A percentile compares a stretch with the other conserved stretches of the same genome.
Evolutionary conservation across 768 basidiomycete species (phyloP).

Genomic region (Termitomyces bulborhizus): DNA sequence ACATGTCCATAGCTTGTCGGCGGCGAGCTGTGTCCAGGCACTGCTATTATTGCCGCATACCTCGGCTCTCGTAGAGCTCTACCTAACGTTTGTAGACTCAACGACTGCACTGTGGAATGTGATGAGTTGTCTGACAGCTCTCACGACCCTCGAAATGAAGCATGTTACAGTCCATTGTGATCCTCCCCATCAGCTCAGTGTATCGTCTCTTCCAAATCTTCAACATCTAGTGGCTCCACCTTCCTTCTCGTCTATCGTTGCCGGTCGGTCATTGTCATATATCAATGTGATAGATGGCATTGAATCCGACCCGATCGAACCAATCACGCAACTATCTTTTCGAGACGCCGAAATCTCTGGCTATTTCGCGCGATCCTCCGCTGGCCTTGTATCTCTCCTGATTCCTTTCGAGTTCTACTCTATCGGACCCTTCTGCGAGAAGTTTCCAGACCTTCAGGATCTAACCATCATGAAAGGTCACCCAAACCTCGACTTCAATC

Average conservation of each 20-base stretch:
- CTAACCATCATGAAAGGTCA: not conserved
- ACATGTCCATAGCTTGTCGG: conserved; percentile 1
- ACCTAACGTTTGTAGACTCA: not conserved
- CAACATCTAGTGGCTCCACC: conserved; percentile 1
- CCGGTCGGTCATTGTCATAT: conserved; percentile 3
- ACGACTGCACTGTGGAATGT: not conserved
- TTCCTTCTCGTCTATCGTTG: not conserved
- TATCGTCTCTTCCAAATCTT: conserved; percentile 9
- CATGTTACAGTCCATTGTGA: not conserved
- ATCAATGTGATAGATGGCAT: not conserved
- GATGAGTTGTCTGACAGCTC: not conserved
- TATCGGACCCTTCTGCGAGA: not conserved
- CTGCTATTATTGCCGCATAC: not conserved
- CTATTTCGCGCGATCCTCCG: not conserved
- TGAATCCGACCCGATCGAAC: not conserved
- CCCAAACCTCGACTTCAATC: not conserved
- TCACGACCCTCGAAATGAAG: conserved; percentile 2
- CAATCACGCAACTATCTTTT: not conserved
- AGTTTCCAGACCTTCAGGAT: not conserved
- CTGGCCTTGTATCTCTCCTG: not conserved
- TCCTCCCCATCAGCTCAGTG: not conserved
- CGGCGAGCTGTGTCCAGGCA: not conserved
- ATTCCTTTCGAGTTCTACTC: conserved; percentile 6
- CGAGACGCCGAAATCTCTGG: not conserved
- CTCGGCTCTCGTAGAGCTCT: conserved; percentile 1